Evolutionary conservation across 202 grass and related monocot genomes (phyloP), one percentile per base, ranked within the genome.

Genomic region (Zizania palustris): DNA sequence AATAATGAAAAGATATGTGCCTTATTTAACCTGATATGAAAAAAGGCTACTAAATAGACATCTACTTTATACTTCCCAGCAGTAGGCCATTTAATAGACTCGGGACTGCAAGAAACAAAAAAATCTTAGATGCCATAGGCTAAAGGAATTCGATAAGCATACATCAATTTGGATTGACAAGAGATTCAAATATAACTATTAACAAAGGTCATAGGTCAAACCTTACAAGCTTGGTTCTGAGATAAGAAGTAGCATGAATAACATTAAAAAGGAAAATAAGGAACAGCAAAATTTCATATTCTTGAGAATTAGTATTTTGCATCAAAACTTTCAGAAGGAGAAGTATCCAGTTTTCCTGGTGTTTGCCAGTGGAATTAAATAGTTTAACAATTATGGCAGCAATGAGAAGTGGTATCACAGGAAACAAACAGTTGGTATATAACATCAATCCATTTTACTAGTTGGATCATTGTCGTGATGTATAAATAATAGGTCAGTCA

Each of bases 11-110:
- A 95, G 89, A 92, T 98, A 83, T 10, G 75, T 90, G 36, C 68
- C 89, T 60, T 90, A 83, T 65, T 90, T 87, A 50, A 98, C 74
- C 91, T 97, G 94, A 80, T 21, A 65, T 71, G 19, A 75, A 90
- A 9, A 84, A 77, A 56, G 69, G 36, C 11, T 22, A 43, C 53
- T 13, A 56, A 58, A 58, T 4, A 1, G 28, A 90, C 74, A 86
- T 95, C 85, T 71, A 98, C 91, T 88, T 92, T 98, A 80, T 95
- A 98, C 69, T 89, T 92, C 54, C 96, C 87, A 87, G 92, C 96
- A 69, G 63, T 89, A 78, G 91, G 96, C 96, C 96, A 90, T 79
- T 85, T 83, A 39, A 69, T 34, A 85, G 89, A 90, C 64, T 95
- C 91, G 13, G 78, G 66, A 74, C 96, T 92, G 77, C 71, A 92